Evolutionary conservation across 345 rosid species (phyloP).

Genomic region (Cochlearia excelsa): DNA sequence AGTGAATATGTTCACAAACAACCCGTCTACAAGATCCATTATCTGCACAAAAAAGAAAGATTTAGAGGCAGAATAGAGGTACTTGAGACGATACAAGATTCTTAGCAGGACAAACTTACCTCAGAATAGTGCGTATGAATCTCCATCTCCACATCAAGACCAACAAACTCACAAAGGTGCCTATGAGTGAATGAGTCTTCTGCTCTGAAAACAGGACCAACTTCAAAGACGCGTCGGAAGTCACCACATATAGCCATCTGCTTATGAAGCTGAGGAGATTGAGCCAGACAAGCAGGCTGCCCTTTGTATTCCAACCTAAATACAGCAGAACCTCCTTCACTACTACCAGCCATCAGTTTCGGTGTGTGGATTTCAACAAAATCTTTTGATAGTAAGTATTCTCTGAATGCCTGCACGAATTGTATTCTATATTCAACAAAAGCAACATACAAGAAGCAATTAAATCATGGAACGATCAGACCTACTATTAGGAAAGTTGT

Average conservation of each 20-base stretch:
- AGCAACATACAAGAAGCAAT: no score
- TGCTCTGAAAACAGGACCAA: constrained; percentile 67
- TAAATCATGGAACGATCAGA: no score
- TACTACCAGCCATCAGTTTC: constrained; percentile 62
- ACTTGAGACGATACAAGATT: no score
- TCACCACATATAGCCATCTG: constrained; percentile 50
- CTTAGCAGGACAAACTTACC: constrained; percentile 33
- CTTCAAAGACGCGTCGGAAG: constrained; percentile 60
- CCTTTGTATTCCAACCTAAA: constrained; percentile 56
- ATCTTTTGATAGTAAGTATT: constrained; percentile 47
- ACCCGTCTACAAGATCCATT: constrained; percentile 60
- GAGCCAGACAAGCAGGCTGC: constrained; percentile 69
- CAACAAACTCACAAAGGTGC: constrained; percentile 35
- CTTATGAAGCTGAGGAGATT: constrained; percentile 85
- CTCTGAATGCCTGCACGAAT: constrained; percentile 54
- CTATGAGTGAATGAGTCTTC: constrained; percentile 74
- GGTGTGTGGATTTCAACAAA: constrained; percentile 74
- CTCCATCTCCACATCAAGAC: constrained; percentile 70
- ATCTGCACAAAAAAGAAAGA: constrained; percentile 39
- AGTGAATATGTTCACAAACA: constrained; percentile 63
- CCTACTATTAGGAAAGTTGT: no score
- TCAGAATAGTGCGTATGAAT: constrained; percentile 61
- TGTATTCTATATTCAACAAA: not conserved
- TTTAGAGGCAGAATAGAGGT: not conserved
- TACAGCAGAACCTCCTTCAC: constrained; percentile 60